Percentiles rank a stretch among this genome's conserved stretches.
phyloP scores from a whole-genome alignment of 2,329 filamentous ascomycete species.

The Aspergillus japonicus region DNA sequence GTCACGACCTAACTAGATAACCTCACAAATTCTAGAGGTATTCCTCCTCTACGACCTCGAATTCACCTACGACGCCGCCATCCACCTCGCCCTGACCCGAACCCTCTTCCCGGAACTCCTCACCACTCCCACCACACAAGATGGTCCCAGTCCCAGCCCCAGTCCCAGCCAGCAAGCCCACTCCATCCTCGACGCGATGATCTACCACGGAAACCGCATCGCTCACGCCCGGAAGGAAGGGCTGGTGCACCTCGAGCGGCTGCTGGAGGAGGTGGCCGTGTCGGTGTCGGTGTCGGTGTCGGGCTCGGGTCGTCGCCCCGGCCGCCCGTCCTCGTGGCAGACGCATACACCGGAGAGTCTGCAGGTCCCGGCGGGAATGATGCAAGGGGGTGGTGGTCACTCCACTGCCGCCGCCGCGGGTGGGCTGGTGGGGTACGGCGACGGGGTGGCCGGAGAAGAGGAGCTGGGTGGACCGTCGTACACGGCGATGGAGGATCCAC shows the following conservation, averaged over 20 bases:
- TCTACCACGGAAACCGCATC: conserved; percentile 35
- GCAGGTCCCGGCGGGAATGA: too few species aligned
- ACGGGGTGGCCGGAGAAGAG: too few species aligned
- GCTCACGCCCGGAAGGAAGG: conserved; percentile 37
- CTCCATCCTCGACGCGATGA: conserved; percentile 38
- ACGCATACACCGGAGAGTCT: too few species aligned
- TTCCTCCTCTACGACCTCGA: conserved; percentile 43
- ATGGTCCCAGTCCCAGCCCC: too few species aligned
- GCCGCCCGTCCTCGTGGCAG: too few species aligned
- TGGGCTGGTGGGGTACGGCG: too few species aligned
- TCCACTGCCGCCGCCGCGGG: too few species aligned
- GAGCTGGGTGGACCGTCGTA: too few species aligned
- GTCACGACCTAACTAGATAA: background rate
- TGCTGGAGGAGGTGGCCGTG: conserved; percentile 26
- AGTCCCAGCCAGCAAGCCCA: conserved; percentile 18
- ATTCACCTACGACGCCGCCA: conserved; percentile 37
- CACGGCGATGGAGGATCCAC: background rate
- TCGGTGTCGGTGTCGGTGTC: too few species aligned
- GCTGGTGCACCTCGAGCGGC: conserved; percentile 26
- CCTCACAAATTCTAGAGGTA: conserved; percentile 25
- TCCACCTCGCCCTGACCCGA: conserved; percentile 41
- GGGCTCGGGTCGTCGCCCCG: too few species aligned
- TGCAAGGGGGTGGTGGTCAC: too few species aligned
- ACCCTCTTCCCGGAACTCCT: conserved; percentile 31
- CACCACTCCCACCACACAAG: background rate